Conservation (phyloP, 352 stramenopile species). For the Pythium aquatile region DNA sequence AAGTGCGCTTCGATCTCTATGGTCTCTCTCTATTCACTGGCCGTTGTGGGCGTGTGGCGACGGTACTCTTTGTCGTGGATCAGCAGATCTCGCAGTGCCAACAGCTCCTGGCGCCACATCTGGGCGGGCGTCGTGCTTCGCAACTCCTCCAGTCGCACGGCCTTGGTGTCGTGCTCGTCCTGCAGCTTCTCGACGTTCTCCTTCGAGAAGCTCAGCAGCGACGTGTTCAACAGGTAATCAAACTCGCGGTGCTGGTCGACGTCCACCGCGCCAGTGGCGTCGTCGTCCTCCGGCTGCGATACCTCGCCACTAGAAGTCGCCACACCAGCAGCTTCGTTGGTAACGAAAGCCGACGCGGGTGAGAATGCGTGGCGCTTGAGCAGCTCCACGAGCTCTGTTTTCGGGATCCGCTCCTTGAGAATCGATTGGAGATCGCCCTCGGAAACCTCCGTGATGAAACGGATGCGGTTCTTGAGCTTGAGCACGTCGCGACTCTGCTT, state of each 20-base stretch:
- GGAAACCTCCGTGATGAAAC: constrained; percentile 97
- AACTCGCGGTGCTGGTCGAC: constrained; percentile 67
- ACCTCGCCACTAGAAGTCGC: not conserved
- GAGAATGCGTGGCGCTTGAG: constrained; percentile 48
- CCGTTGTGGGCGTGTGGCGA: constrained; percentile 3
- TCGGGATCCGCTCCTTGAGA: constrained; percentile 70
- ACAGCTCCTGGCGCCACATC: constrained; percentile 86
- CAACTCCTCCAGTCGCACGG: constrained; percentile 85
- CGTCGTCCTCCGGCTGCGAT: constrained; percentile 26
- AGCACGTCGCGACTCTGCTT: constrained; percentile 84
- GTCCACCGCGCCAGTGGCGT: constrained; percentile 9
- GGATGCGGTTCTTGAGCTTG: constrained; percentile 95
- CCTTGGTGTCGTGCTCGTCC: constrained; percentile 89
- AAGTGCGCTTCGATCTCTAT: not conserved
- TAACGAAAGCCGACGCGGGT: constrained; percentile 49
- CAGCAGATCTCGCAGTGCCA: constrained; percentile 50
- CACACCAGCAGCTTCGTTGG: constrained; percentile 25
- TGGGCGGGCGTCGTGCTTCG: constrained; percentile 55
- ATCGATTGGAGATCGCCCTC: constrained; percentile 90
- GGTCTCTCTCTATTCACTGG: constrained; percentile 3
- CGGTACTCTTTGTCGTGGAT: constrained; percentile 73
- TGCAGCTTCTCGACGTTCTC: constrained; percentile 93
- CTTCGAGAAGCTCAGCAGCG: constrained; percentile 97
- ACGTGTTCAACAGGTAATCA: constrained; percentile 98
- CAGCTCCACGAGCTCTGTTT: constrained; percentile 51